phyloP scores from a whole-genome alignment of 495 filamentous ascomycete species.

The Polyplosphaeria fusca region DNA sequence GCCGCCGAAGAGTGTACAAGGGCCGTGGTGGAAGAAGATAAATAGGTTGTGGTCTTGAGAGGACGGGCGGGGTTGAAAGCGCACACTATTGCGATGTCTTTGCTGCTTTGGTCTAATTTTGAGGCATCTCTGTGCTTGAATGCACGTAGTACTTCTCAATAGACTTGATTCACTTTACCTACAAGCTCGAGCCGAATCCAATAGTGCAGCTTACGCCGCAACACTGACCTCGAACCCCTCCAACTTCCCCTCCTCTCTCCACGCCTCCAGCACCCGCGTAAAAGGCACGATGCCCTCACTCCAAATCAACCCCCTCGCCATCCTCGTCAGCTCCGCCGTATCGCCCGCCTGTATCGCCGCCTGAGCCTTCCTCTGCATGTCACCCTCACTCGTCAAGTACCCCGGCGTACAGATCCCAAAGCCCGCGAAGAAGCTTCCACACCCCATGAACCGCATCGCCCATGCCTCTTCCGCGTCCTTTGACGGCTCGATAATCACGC shows the following conservation, averaged over 20 bases:
- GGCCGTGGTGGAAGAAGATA: conserved; percentile 24
- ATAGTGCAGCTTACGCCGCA: too few relatives aligned
- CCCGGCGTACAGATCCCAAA: not conserved
- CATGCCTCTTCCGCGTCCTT: not conserved
- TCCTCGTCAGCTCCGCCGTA: not conserved
- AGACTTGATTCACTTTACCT: too few relatives aligned
- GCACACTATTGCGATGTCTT: not conserved
- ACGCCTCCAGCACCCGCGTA: not conserved
- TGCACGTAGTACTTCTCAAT: not conserved
- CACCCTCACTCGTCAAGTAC: not conserved
- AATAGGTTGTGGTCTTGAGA: conserved; percentile 20
- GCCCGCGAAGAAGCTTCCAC: not conserved
- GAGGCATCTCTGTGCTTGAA: not conserved
- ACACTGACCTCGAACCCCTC: not conserved
- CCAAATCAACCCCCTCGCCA: not conserved
- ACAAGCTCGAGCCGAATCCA: too few relatives aligned
- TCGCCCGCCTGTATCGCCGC: not conserved
- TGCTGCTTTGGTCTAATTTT: not conserved
- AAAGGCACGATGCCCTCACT: not conserved
- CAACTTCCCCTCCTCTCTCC: not conserved
- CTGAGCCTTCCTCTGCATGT: too few relatives aligned
- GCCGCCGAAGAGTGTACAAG: conserved; percentile 31
- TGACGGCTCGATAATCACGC: not conserved
- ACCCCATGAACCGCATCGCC: not conserved
- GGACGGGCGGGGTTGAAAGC: too few relatives aligned